Evolutionary conservation across 345 rosid genomes (phyloP).

Genomic region (Combretum micranthum): DNA sequence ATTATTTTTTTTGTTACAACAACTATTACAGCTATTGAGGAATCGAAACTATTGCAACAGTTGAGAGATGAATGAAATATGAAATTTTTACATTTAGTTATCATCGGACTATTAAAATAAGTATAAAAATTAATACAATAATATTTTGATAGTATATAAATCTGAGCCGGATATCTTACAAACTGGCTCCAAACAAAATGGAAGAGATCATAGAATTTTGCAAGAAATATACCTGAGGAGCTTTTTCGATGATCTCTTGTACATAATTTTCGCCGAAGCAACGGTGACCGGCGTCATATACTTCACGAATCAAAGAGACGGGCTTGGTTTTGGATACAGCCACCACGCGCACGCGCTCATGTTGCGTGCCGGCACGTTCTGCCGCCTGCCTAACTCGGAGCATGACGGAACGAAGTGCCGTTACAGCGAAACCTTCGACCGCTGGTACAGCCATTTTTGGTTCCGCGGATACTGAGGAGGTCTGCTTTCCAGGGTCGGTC

Average conservation of each 20-base stretch:
- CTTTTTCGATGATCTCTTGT: slow-evolving; percentile 81
- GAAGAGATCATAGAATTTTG: no score
- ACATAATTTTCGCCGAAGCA: slow-evolving; percentile 86
- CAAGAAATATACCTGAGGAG: slow-evolving; percentile 51
- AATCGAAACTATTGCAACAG: no score
- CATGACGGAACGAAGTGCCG: slow-evolving; percentile 68
- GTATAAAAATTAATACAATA: no score
- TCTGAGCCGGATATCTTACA: no score
- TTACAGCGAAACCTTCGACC: slow-evolving; percentile 41
- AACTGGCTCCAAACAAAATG: no score
- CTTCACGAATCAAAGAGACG: slow-evolving; percentile 71
- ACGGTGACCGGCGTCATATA: slow-evolving; percentile 88
- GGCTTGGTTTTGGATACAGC: slow-evolving; percentile 87
- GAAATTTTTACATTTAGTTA: no score
- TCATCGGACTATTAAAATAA: no score
- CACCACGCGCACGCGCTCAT: slow-evolving; percentile 55
- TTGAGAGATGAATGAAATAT: no score
- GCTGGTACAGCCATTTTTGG: slow-evolving; percentile 46
- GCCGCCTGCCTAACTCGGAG: slow-evolving; percentile 67
- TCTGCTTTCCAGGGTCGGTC: no score
- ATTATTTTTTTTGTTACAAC: no score
- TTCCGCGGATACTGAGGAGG: neutral
- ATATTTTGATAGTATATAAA: no score
- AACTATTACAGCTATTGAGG: no score
- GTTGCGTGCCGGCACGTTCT: slow-evolving; percentile 38